A percentile compares a stretch with the other conserved stretches of the same genome.
phyloP scores from a whole-genome alignment of 495 filamentous ascomycete species.

The Friedmanniomyces simplex region DNA sequence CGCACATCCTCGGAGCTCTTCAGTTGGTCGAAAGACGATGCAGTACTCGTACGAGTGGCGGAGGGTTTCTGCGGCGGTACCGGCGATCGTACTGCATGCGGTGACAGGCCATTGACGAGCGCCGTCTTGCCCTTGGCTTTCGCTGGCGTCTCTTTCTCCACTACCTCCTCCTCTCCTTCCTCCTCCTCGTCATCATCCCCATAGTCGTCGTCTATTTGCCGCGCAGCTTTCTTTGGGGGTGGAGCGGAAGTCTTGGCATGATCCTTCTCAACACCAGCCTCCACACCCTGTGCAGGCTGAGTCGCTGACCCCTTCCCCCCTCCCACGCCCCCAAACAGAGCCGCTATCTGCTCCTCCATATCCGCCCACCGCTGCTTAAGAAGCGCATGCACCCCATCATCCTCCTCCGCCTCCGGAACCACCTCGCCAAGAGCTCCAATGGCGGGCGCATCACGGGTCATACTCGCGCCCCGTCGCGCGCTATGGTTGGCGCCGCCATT shows the following conservation, averaged over 20 bases:
- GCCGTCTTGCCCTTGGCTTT: constrained; percentile 50
- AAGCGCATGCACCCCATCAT: constrained; percentile 51
- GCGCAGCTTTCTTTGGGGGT: constrained; percentile 51
- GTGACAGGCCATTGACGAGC: constrained; percentile 33
- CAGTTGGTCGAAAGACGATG: constrained; percentile 39
- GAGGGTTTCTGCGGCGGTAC: constrained; percentile 26
- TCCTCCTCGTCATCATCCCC: constrained; percentile 80
- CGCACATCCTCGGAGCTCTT: constrained; percentile 74
- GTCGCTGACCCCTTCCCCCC: background rate
- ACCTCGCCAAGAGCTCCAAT: constrained; percentile 21
- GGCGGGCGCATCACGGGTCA: constrained; percentile 39
- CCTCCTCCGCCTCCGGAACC: constrained; percentile 35
- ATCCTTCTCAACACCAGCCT: constrained; percentile 14
- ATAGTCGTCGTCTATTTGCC: constrained; percentile 77
- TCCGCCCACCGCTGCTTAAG: constrained; percentile 51
- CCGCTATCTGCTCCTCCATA: constrained; percentile 51
- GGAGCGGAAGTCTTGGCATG: constrained; percentile 29
- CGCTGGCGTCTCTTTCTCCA: constrained; percentile 41
- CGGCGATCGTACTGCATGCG: constrained; percentile 34
- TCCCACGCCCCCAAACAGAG: constrained; percentile 38
- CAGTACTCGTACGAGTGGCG: constrained; percentile 33
- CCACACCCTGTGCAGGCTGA: constrained; percentile 22
- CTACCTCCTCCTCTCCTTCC: constrained; percentile 55
- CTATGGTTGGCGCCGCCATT: constrained; percentile 21
- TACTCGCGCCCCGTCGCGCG: constrained; percentile 27